Base-by-base conservation (phyloP, 345 rosid genomes). In the Arabidopsis arenosa region DNA sequence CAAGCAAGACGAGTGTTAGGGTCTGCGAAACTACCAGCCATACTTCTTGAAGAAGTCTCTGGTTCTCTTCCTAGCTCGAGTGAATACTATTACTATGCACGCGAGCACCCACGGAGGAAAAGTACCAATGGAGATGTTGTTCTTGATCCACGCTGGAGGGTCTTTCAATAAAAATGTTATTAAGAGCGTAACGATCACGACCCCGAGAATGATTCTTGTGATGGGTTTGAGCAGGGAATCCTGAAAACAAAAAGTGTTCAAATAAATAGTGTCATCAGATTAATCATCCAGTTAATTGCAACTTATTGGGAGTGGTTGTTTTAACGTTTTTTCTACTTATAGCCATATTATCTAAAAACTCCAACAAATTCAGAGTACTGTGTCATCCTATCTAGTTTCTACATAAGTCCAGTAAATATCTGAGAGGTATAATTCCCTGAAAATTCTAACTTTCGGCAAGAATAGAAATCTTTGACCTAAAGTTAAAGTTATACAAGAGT, bases 91-190 rank as follows among this genome's bases (percentile, higher is more conserved):
- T 5, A 95, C 91, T 5, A 86, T 62, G 72, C 91, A 92, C 14
- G 99, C 99, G 4, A 95, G 86, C 70, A 95, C 69, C 98, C 99
- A 92, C 7, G 99, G 97, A 51, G 95, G 93, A 74, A 87, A 88
- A 82, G 77, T 84, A 35, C 86, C 88, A 4, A 78, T 76, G 10
- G 82, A 75, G 64, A 86, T 5, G 73, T 86, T 76, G 17, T 78
- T 89, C 75, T 81, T 78, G 28, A 88, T 63, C 97, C 96, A 90
- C 21, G 83, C 70, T 0, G 96, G 96, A 67, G 87, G 82, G 40
- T 95, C 98, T 79, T 78, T 90, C 72, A 83, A 40, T 26, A 84
- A 67, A 64, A 95, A 48, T 40, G 87, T 66, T 68, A 95, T 83
- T 51, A 90, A 48, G 51, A 90, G 56, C 51, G 89, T 88, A 37